These are phyloP conservation scores for Scheffersomyces lignosus DNA, from an alignment of 805 yeast genomes.

Conservation along the genomic window DNA sequence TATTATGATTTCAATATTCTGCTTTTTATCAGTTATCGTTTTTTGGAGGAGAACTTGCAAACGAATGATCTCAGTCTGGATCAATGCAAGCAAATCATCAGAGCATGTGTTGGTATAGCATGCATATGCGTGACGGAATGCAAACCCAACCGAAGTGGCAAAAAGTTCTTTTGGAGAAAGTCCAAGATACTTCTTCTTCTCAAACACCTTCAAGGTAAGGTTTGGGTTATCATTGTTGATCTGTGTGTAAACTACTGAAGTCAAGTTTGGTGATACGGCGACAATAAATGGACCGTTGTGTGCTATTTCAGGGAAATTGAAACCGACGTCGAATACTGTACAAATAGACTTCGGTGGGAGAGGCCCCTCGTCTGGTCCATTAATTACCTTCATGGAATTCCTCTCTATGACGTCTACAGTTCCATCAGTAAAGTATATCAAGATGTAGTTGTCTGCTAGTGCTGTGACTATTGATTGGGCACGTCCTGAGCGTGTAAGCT, in stretches of 20 bases:
- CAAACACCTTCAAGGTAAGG: slow-evolving; percentile 20
- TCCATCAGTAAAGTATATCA: slow-evolving; percentile 45
- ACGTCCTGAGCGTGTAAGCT: slow-evolving; percentile 22
- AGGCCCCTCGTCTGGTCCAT: slow-evolving; percentile 5
- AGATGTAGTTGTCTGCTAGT: slow-evolving; percentile 40
- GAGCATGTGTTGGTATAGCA: slow-evolving; percentile 66
- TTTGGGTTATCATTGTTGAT: slow-evolving; percentile 10
- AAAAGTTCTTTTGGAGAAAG: slow-evolving; percentile 31
- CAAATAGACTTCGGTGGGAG: slow-evolving; percentile 34
- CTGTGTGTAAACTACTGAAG: slow-evolving; percentile 37
- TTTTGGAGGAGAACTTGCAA: slow-evolving; percentile 4
- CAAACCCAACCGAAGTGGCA: slow-evolving; percentile 58
- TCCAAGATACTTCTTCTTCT: slow-evolving; percentile 12
- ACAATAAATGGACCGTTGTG: slow-evolving; percentile 21
- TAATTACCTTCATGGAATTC: slow-evolving; percentile 21
- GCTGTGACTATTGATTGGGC: slow-evolving; percentile 32
- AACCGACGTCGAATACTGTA: slow-evolving; percentile 56
- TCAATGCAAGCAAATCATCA: slow-evolving; percentile 67
- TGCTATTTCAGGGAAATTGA: slow-evolving; percentile 42
- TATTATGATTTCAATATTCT: slow-evolving; percentile 11
- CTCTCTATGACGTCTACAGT: slow-evolving; percentile 47
- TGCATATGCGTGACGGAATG: slow-evolving; percentile 65
- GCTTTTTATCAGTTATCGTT: slow-evolving; percentile 10
- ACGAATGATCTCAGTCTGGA: slow-evolving; percentile 46
- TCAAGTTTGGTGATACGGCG: slow-evolving; percentile 52